Evolutionary conservation across 768 basidiomycete genomes (phyloP).

Genomic region (Astraeus odoratus): DNA sequence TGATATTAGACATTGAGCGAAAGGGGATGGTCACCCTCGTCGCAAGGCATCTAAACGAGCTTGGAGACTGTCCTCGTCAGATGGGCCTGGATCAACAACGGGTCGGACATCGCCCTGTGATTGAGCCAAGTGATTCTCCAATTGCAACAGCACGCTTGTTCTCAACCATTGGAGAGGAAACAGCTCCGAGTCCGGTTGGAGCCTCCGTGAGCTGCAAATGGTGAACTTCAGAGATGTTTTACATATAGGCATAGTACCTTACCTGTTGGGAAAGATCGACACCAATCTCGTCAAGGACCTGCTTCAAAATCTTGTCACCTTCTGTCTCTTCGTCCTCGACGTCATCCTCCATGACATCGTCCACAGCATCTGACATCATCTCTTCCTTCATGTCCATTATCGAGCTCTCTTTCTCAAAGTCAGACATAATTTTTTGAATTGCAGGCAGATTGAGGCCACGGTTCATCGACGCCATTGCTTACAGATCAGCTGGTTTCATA

Average conservation of each 20-base stretch:
- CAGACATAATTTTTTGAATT: conserved; percentile 95
- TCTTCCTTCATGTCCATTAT: conserved; percentile 99
- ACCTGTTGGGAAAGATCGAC: conserved; percentile 85
- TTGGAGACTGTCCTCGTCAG: conserved; percentile 91
- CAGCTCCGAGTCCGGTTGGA: conserved; percentile 62
- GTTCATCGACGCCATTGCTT: conserved; percentile 99
- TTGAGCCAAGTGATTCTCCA: conserved; percentile 47
- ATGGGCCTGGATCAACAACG: conserved; percentile 35
- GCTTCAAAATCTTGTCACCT: conserved; percentile 89
- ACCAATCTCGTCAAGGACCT: conserved; percentile 97
- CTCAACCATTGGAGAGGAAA: conserved; percentile 54
- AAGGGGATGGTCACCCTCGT: conserved; percentile 38
- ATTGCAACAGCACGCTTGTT: conserved; percentile 78
- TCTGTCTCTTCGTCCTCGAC: conserved; percentile 93
- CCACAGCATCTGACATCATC: conserved; percentile 98
- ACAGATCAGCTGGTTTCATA: conserved; percentile 5
- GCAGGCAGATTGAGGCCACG: conserved; percentile 89
- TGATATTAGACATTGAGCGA: conserved; percentile 1
- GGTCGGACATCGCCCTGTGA: conserved; percentile 32
- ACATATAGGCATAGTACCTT: conserved; percentile 10
- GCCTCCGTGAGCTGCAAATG: conserved; percentile 70
- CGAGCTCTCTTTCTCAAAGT: conserved; percentile 95
- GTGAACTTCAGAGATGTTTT: conserved; percentile 9
- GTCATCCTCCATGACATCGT: conserved; percentile 94
- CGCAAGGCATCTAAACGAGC: conserved; percentile 88